These are phyloP conservation scores for Schizothecium vesticola DNA, from an alignment of 495 filamentous ascomycete genomes.

Conservation along the genomic window DNA sequence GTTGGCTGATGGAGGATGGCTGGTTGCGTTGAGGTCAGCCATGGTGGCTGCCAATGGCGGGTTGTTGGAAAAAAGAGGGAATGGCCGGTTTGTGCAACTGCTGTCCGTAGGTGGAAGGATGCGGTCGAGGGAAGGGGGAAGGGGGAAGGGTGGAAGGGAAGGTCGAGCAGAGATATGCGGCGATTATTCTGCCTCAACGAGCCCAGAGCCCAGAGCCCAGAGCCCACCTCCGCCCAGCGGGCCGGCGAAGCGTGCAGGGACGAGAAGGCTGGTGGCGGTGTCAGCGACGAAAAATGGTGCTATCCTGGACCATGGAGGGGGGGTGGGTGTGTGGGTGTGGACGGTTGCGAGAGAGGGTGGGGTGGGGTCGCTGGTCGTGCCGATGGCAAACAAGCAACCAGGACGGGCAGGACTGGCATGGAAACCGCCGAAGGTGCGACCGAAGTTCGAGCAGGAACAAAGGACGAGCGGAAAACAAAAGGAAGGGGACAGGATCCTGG, in stretches of 20 bases:
- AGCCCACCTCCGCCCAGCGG: constrained; percentile 4
- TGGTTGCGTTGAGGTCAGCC: constrained; percentile 17
- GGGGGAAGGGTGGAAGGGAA: background rate
- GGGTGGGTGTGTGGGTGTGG: background rate
- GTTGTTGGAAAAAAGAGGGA: background rate
- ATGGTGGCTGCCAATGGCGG: constrained; percentile 15
- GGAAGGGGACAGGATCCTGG: background rate
- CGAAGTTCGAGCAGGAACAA: background rate
- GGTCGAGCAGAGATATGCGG: constrained; percentile 1
- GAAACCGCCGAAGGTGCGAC: background rate
- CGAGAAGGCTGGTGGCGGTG: constrained; percentile 9
- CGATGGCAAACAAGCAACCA: background rate
- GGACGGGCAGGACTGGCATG: background rate
- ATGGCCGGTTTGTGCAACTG: background rate
- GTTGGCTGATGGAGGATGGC: background rate
- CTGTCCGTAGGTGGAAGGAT: background rate
- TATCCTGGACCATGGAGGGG: background rate
- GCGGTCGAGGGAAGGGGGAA: background rate
- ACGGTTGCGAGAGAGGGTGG: constrained; percentile 4
- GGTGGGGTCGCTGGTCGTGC: constrained; percentile 3
- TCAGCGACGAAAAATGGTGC: constrained; percentile 3
- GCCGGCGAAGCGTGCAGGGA: constrained; percentile 9
- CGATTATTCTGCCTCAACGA: background rate
- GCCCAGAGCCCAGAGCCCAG: background rate
- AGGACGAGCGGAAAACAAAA: background rate